phyloP scores from a whole-genome alignment of 73 alveolate genomes.

The Paramecium bursaria region DNA sequence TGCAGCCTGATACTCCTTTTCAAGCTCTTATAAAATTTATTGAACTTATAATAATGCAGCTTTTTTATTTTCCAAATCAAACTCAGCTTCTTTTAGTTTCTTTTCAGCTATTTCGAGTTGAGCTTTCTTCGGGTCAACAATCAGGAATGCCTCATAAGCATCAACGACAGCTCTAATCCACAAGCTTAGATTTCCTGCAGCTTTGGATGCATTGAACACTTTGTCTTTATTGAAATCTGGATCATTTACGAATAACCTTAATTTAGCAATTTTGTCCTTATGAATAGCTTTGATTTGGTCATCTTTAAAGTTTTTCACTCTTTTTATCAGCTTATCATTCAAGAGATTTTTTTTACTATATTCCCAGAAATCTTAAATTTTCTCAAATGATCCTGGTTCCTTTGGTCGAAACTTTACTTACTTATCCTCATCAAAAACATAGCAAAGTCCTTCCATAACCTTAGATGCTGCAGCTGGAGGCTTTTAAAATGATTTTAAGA shows the following conservation, averaged over 20 bases:
- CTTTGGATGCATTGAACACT: constrained; percentile 81
- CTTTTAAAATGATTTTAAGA: constrained; percentile 90
- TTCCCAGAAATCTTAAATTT: constrained; percentile 83
- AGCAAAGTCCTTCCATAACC: constrained; percentile 70
- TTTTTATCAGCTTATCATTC: constrained; percentile 75
- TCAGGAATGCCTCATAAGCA: constrained; percentile 81
- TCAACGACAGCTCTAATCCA: constrained; percentile 90
- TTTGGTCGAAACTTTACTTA: constrained; percentile 54
- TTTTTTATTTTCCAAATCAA: constrained; percentile 64
- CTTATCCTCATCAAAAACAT: constrained; percentile 64
- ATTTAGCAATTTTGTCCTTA: constrained; percentile 19
- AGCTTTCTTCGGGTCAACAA: constrained; percentile 68
- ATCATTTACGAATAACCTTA: constrained; percentile 20
- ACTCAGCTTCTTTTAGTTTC: constrained; percentile 85
- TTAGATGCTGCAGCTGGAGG: constrained; percentile 80
- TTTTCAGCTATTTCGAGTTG: constrained; percentile 48
- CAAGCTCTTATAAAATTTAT: constrained; percentile 81
- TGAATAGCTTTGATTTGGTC: constrained; percentile 68
- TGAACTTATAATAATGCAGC: constrained; percentile 90
- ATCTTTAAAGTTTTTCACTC: constrained; percentile 78
- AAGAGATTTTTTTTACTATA: constrained; percentile 67
- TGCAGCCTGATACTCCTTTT: constrained; percentile 90
- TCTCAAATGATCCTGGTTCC: constrained; percentile 68
- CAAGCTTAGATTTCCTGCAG: constrained; percentile 85
- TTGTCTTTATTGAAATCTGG: constrained; percentile 52